phyloP scores from a whole-genome alignment of 805 yeast species.

The Candida loeiensis region DNA sequence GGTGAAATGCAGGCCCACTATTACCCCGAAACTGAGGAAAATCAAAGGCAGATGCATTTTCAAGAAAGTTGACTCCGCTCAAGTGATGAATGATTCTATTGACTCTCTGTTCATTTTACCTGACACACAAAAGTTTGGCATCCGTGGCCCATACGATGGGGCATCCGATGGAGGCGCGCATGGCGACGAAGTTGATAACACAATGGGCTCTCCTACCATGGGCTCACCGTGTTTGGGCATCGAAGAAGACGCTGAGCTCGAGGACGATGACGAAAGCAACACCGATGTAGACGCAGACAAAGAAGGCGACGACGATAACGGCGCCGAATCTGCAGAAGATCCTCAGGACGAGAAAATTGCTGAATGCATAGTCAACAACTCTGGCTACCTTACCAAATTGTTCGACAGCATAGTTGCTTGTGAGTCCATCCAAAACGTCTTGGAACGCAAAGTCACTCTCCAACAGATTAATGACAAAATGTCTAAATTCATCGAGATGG shows the following conservation, averaged over 20 bases:
- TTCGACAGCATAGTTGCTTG: conserved; percentile 34
- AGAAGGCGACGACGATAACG: conserved; percentile 20
- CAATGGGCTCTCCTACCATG: neutral
- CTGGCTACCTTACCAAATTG: conserved; percentile 23
- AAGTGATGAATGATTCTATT: conserved; percentile 30
- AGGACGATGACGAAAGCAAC: conserved; percentile 26
- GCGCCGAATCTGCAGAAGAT: conserved; percentile 13
- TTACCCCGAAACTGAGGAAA: conserved; percentile 33
- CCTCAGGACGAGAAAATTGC: conserved; percentile 7
- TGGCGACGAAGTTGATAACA: neutral
- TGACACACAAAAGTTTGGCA: conserved; percentile 29
- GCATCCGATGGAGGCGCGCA: conserved; percentile 4
- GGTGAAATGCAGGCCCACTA: conserved; percentile 29
- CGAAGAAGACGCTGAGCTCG: conserved; percentile 23
- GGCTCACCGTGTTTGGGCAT: conserved; percentile 9
- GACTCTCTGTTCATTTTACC: conserved; percentile 24
- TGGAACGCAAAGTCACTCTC: conserved; percentile 33
- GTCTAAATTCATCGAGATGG: conserved; percentile 28
- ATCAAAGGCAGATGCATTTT: conserved; percentile 7
- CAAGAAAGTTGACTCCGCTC: conserved; percentile 30
- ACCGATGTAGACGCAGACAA: conserved; percentile 25
- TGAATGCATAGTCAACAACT: conserved; percentile 8
- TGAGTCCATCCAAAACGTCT: conserved; percentile 30
- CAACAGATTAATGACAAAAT: conserved; percentile 32
- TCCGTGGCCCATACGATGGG: conserved; percentile 14